Evolutionary conservation across 2,329 filamentous ascomycete genomes (phyloP), one percentile per base, ranked within the genome.

Genomic region (Fusarium piperis): DNA sequence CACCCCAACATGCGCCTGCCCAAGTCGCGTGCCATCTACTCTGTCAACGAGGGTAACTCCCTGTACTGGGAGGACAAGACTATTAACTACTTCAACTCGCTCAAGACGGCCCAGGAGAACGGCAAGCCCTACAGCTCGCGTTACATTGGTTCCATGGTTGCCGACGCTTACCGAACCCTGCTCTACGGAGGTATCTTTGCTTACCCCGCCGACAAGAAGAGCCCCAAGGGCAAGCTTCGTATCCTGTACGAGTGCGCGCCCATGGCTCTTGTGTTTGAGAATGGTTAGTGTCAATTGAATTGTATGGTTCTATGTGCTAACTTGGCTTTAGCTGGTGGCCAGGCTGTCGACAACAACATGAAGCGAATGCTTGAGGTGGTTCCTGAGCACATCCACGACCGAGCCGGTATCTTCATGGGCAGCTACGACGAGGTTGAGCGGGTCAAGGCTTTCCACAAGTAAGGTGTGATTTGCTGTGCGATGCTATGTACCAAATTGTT

Each of bases 191-290:
- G 96, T 74, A 93, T 99, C 79, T 99, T 99, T 82, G 96, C 96
- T 48, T 99, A 99, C 81, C 96, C 96, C 0, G 94, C 95, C 15
- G 96, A 99, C 80, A 97, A 95, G 87, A 98, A 99, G 91, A 97
- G 93, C 79, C 94, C 95, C 72, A 99, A 98, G 90, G 96, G 96
- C 76, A 99, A 99, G 87, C 89, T 99, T 75, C 90, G 96, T 73
- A 99, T 99, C 75, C 82, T 99, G 77, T 99, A 99, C 84, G 96
- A 99, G 86, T 99, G 96, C 81, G 96, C 96, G 15, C 96, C 96
- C 39, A 99, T 99, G 96, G 96, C 96, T 26, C 93, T 98, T 92
- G 90, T 99, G 8, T 98, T 99, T 82, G 96, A 99, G 85, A 98
- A 99, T 84, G 96, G 93, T 95, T 83, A 84, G 91, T 85, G 26